Percentiles rank a stretch among this genome's conserved stretches.
Conservation (phyloP, 768 basidiomycete genomes). For the Lactarius akahatsu region DNA sequence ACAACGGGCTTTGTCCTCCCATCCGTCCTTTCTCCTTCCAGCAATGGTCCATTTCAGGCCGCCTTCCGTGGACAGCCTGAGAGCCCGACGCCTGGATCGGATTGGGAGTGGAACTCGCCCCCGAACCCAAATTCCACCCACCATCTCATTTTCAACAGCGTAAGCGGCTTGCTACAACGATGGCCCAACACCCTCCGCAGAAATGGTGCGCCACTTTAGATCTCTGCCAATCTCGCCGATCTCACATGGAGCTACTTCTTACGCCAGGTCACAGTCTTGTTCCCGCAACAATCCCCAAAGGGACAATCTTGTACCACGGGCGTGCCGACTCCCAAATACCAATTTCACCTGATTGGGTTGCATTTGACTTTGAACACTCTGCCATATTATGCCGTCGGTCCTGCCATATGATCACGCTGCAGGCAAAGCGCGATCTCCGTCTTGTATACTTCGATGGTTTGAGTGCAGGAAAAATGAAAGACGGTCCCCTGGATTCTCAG, state of each 20-base stretch:
- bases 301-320: conserved; percentile 29
- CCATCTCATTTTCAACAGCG: conserved; percentile 40
- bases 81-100: neutral
- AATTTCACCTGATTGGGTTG: conserved; percentile 22
- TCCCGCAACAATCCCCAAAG: conserved; percentile 20
- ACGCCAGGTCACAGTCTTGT: conserved; percentile 24
- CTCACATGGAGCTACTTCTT: neutral
- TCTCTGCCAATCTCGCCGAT: neutral
- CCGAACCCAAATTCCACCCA: conserved; percentile 36
- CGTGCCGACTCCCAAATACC: conserved; percentile 12
- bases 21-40: conserved; percentile 19
- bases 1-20: conserved; percentile 6
- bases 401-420: conserved; percentile 14
- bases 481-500: conserved; percentile 39
- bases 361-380: conserved; percentile 27
- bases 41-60: conserved; percentile 31
- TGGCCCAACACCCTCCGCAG: conserved; percentile 40
- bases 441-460: conserved; percentile 27
- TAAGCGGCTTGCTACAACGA: conserved; percentile 39
- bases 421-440: conserved; percentile 22
- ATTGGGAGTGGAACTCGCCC: conserved; percentile 18
- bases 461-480: conserved; percentile 28
- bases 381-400: conserved; percentile 9
- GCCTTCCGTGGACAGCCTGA: neutral
- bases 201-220: conserved; percentile 21